A percentile compares a stretch with the other conserved stretches of the same genome.
phyloP scores from a whole-genome alignment of 2,329 filamentous ascomycete species.

The Xylariaceae sp. region DNA sequence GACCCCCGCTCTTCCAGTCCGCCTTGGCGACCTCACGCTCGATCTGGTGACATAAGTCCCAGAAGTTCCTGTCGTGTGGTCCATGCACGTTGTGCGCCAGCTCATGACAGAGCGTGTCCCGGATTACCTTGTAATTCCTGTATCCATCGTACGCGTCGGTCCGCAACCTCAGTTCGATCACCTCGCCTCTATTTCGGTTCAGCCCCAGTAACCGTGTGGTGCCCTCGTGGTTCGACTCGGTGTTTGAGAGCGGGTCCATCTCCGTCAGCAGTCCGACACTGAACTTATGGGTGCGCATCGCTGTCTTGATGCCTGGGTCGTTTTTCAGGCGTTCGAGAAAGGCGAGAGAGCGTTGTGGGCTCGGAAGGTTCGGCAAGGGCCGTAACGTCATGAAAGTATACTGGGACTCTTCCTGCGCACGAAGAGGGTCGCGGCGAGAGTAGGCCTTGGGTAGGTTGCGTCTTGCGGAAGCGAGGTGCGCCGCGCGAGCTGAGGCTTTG shows the following conservation, averaged over 20 bases:
- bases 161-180: constrained; percentile 84
- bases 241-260: constrained; percentile 87
- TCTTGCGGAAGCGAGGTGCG: constrained; percentile 30
- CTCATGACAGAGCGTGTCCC: constrained; percentile 92
- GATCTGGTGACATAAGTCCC: constrained; percentile 82
- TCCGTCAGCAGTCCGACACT: constrained; percentile 83
- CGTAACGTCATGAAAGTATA: constrained; percentile 81
- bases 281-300: constrained; percentile 83
- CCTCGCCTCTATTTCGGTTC: constrained; percentile 83
- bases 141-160: constrained; percentile 95
- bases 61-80: constrained; percentile 82
- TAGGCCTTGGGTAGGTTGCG: constrained; percentile 23
- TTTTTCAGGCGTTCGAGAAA: constrained; percentile 73
- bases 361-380: constrained; percentile 72
- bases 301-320: constrained; percentile 78
- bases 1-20: constrained; percentile 73
- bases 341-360: constrained; percentile 63
- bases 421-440: constrained; percentile 25
- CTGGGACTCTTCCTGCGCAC: constrained; percentile 50
- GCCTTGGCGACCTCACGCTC: constrained; percentile 78
- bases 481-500: constrained; percentile 44
- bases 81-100: constrained; percentile 86
- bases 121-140: constrained; percentile 84
- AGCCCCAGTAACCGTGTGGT: constrained; percentile 75
- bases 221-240: constrained; percentile 64